These are phyloP conservation scores for Stevia rebaudiana DNA, from an alignment of 140 eudicot genomes.

Conservation along the genomic window DNA sequence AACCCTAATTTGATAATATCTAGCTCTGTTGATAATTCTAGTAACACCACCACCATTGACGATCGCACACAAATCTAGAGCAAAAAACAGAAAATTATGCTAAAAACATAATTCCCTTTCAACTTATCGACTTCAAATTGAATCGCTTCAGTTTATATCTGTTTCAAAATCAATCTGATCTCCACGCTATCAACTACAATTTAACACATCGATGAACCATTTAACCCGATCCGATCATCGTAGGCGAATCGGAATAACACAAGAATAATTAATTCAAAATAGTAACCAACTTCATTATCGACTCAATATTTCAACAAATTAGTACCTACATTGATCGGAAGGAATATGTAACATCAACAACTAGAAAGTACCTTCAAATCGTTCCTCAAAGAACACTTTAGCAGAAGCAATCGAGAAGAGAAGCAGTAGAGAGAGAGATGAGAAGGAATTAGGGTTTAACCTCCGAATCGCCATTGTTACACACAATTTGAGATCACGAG, in stretches of 20 bases:
- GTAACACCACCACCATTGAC: no score
- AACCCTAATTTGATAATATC: no score
- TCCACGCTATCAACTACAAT: not conserved
- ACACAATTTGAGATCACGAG: constrained; percentile 12
- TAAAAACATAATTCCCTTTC: no score
- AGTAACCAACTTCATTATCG: not conserved
- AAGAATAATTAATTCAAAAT: not conserved
- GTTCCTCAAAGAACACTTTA: constrained; percentile 62
- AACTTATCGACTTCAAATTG: not conserved
- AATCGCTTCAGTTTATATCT: not conserved
- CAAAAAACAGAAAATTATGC: no score
- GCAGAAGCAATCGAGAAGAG: constrained; percentile 52
- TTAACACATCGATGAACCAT: not conserved
- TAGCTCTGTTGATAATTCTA: no score
- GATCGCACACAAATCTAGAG: not conserved
- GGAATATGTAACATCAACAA: not conserved
- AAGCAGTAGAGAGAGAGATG: constrained; percentile 27
- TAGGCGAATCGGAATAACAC: not conserved
- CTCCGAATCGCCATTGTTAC: constrained; percentile 44
- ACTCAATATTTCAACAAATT: not conserved
- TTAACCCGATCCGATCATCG: not conserved
- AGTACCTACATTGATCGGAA: not conserved
- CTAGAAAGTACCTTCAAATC: constrained; percentile 51
- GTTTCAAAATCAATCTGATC: constrained; percentile 1
- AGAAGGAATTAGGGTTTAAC: constrained; percentile 45